Evolutionary conservation across 106 monocot species (phyloP).

Genomic region (Dendrobium huoshanense): DNA sequence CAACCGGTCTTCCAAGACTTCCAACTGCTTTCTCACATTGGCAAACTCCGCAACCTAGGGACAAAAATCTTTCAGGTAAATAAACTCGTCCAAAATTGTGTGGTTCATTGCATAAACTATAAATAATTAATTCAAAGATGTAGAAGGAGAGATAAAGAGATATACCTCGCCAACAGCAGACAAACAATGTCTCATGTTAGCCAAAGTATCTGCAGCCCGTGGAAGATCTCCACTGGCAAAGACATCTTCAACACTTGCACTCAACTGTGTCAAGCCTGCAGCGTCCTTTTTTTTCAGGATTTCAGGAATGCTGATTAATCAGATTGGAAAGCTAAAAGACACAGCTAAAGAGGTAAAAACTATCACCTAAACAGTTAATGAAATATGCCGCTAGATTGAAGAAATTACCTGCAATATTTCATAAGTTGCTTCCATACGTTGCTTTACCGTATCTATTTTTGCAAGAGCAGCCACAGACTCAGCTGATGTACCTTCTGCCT

Average conservation of each 20-base stretch:
- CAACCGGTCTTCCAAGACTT: slow-evolving; percentile 90
- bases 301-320: slow-evolving; percentile 8
- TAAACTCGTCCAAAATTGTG: background rate
- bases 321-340: background rate
- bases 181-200: slow-evolving; percentile 94
- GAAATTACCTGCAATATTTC: slow-evolving; percentile 83
- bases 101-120: background rate
- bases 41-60: slow-evolving; percentile 98
- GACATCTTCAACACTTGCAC: slow-evolving; percentile 96
- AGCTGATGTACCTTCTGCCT: slow-evolving; percentile 86
- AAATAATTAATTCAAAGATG: background rate
- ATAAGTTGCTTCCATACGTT: slow-evolving; percentile 93
- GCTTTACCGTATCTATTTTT: slow-evolving; percentile 79
- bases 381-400: background rate
- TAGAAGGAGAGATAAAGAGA: background rate
- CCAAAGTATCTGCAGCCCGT: slow-evolving; percentile 93
- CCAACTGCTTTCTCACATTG: slow-evolving; percentile 93
- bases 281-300: slow-evolving; percentile 60
- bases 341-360: background rate
- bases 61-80: background rate
- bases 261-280: slow-evolving; percentile 85
- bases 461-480: slow-evolving; percentile 86
- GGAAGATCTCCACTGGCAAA: slow-evolving; percentile 99
- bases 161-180: slow-evolving; percentile 94
- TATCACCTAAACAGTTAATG: background rate